A percentile compares a stretch with the other conserved stretches of the same genome.
Evolutionary conservation across 2,329 filamentous ascomycete genomes (phyloP).

Genomic region (Sclerotinia borealis): DNA sequence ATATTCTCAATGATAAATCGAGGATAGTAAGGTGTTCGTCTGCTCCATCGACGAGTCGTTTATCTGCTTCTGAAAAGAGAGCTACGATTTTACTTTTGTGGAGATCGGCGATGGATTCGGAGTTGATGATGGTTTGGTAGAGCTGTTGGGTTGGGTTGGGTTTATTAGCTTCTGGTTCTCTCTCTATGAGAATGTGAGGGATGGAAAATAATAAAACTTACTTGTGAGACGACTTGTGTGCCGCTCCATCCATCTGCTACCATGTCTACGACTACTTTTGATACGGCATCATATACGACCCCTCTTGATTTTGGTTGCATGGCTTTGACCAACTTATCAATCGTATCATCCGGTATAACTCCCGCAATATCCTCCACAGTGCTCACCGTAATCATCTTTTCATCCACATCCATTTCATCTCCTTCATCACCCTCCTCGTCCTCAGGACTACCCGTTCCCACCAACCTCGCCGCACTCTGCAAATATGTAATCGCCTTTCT

Average conservation of each 20-base stretch:
- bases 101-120: conserved; percentile 74
- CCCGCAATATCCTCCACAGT: conserved; percentile 94
- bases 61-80: conserved; percentile 90
- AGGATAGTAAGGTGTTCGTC: conserved; percentile 92
- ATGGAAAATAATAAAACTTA: conserved; percentile 37
- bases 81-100: conserved; percentile 89
- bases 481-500: conserved; percentile 94
- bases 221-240: conserved; percentile 76
- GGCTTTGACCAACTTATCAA: conserved; percentile 64
- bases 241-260: conserved; percentile 97
- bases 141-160: conserved; percentile 44
- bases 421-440: conserved; percentile 36
- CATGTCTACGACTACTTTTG: conserved; percentile 79
- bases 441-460: conserved; percentile 57
- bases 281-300: conserved; percentile 65
- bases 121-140: conserved; percentile 75
- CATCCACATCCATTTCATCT: conserved; percentile 40
- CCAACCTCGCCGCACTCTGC: conserved; percentile 86
- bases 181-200: conserved; percentile 4
- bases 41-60: conserved; percentile 86
- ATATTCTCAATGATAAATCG: conserved; percentile 77
- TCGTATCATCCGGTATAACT: conserved; percentile 73
- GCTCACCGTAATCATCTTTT: conserved; percentile 65
- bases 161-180: not conserved
- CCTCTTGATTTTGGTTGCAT: conserved; percentile 66